Conservation (phyloP, 257 asterid species). For the Forsythia suspensa region DNA sequence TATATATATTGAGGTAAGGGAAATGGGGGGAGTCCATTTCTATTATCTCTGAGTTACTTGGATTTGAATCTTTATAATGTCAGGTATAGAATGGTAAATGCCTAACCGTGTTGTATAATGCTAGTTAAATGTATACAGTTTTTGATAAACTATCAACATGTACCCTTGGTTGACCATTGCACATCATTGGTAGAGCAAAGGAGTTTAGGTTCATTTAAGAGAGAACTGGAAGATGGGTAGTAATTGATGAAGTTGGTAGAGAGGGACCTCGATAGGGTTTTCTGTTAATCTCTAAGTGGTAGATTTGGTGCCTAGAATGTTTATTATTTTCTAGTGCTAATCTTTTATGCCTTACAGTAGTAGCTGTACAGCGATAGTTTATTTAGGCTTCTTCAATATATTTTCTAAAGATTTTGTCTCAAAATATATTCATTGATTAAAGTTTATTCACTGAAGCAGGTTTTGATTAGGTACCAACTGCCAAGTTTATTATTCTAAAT, state of each 20-base stretch:
- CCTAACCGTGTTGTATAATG: not conserved
- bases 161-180: not conserved
- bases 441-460: not conserved
- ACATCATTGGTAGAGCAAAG: not conserved
- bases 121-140: not conserved
- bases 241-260: not conserved
- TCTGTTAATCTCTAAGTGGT: not conserved
- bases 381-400: not conserved
- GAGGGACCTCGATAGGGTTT: not conserved
- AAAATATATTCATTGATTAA: not conserved
- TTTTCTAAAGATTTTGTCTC: no score
- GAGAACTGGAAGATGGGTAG: not conserved
- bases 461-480: not conserved
- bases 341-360: not conserved
- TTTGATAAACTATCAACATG: no score
- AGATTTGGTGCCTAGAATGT: not conserved
- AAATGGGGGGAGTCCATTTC: not conserved
- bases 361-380: no score
- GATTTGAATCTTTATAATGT: no score
- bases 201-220: not conserved
- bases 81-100: not conserved
- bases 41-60: no score
- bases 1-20: not conserved
- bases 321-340: not conserved
- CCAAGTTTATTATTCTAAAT: not conserved